phyloP scores from a whole-genome alignment of 345 rosid species.

The Carallia pectinifolia region DNA sequence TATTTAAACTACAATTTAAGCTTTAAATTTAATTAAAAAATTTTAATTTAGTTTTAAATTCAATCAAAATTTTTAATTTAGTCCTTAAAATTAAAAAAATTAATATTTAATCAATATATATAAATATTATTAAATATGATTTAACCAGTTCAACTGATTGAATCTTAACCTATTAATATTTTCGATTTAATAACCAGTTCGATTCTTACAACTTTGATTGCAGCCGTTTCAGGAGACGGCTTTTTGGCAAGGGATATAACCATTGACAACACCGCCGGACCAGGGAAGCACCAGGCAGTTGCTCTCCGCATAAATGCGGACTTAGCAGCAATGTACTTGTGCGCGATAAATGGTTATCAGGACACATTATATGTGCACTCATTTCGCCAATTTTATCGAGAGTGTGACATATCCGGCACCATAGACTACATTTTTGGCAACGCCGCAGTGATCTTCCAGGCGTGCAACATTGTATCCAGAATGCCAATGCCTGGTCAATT shows the following conservation, averaged over 20 bases:
- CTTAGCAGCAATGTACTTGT: conserved; percentile 56
- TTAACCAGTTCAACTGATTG: too few species aligned
- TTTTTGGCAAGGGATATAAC: conserved; percentile 73
- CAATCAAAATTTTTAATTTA: too few species aligned
- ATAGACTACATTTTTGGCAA: conserved; percentile 75
- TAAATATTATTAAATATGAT: too few species aligned
- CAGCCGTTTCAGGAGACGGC: conserved; percentile 78
- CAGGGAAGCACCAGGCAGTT: conserved; percentile 73
- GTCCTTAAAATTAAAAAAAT: too few species aligned
- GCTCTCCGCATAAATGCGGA: conserved; percentile 76
- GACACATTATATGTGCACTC: conserved; percentile 72
- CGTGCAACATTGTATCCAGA: conserved; percentile 57
- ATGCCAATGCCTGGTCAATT: conserved; percentile 67
- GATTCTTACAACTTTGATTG: not conserved
- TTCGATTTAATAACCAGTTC: too few species aligned
- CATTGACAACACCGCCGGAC: conserved; percentile 73
- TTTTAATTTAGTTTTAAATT: too few species aligned
- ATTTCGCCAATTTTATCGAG: conserved; percentile 74
- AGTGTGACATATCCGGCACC: conserved; percentile 73
- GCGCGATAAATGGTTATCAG: conserved; percentile 64
- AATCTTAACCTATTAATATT: too few species aligned
- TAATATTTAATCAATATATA: too few species aligned
- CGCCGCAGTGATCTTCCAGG: conserved; percentile 74
- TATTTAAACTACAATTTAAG: too few species aligned
- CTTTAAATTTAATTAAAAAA: too few species aligned